A percentile compares a stretch with the other conserved stretches of the same genome.
These are phyloP conservation scores for Phytophthora pinifolia DNA, from an alignment of 352 stramenopile genomes.

Conservation along the genomic window DNA sequence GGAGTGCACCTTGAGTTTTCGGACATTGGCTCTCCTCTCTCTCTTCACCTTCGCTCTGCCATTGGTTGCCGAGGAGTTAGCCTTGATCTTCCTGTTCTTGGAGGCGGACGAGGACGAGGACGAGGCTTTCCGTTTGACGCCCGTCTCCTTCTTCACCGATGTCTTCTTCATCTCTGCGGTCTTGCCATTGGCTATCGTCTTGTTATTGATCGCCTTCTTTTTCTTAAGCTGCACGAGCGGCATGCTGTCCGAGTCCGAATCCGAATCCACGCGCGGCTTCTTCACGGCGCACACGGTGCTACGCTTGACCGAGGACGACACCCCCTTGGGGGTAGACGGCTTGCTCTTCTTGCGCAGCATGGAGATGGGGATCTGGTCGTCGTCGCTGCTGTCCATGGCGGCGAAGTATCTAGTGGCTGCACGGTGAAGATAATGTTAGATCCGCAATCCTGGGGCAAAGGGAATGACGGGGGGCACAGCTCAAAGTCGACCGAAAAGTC, in stretches of 20 bases:
- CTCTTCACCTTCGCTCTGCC: constrained; percentile 54
- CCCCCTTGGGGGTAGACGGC: constrained; percentile 12
- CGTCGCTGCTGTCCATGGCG: constrained; percentile 71
- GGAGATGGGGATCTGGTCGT: constrained; percentile 75
- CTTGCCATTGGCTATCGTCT: constrained; percentile 15
- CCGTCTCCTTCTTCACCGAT: constrained; percentile 51
- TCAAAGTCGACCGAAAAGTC: background rate
- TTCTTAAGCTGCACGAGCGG: constrained; percentile 87
- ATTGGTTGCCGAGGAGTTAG: constrained; percentile 18
- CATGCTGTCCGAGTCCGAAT: constrained; percentile 80
- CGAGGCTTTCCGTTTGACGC: constrained; percentile 57
- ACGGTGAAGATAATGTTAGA: constrained; percentile 5
- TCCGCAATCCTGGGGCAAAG: constrained; percentile 4
- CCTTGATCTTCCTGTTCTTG: constrained; percentile 54
- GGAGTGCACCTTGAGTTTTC: constrained; percentile 93
- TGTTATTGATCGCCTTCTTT: constrained; percentile 54
- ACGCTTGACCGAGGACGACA: constrained; percentile 13
- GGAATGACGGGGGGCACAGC: background rate
- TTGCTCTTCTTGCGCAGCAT: constrained; percentile 66
- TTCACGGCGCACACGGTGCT: constrained; percentile 24
- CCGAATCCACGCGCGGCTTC: constrained; percentile 36
- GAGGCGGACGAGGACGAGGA: constrained; percentile 19
- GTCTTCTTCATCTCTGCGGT: constrained; percentile 29
- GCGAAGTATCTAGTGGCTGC: constrained; percentile 7
- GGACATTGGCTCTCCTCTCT: constrained; percentile 48